Evolutionary conservation across 1,284 basidiomycete genomes (phyloP), one percentile per base, ranked within the genome.

Genomic region (Cerrena zonata): DNA sequence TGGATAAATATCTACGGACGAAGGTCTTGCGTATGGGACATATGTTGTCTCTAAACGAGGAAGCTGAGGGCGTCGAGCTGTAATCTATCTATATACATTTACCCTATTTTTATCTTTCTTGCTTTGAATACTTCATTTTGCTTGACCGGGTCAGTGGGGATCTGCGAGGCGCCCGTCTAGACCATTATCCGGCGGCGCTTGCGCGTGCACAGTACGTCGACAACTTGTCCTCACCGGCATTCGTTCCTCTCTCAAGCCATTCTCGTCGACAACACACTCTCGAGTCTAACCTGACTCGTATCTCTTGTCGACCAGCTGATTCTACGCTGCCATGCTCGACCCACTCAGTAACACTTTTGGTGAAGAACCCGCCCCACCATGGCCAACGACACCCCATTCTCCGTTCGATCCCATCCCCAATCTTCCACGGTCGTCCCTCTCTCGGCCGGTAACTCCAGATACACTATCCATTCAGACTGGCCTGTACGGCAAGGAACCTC

Each of bases 21-120:
- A 99, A 99, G 69, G 85, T 99, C 19, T 75, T 94, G 63, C 78
- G 88, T 53, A 99, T 99, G 96, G 96, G 96, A 10, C 95, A 99
- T 68, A 85, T 95, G 73, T 71, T 96, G 23, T 82, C 86, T 24
- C 65, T 91, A 26, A 50, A 65, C 19, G n/a, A n/a, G n/a, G n/a
- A n/a, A n/a, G n/a, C 51, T n/a, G 50, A 52, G n/a, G 64, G 64
- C 37, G 52, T 51, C 5, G 5, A 13, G 23, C 24, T 42, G 41
- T 42, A 42, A 42, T 42, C 24, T 42, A 42, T 10, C 7, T 40
- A 5, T 15, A 19, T 40, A 40, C 19, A 40, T 18, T 40, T 40
- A 18, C 19, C 10, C 10, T 18, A 40, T 40, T 40, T 18, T 10
- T 40, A 10, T 15, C 10, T 10, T 5, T 5, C 39, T 15, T 40